Evolutionary conservation across 352 stramenopile genomes (phyloP).

Genomic region (Globisporangium nagaii): DNA sequence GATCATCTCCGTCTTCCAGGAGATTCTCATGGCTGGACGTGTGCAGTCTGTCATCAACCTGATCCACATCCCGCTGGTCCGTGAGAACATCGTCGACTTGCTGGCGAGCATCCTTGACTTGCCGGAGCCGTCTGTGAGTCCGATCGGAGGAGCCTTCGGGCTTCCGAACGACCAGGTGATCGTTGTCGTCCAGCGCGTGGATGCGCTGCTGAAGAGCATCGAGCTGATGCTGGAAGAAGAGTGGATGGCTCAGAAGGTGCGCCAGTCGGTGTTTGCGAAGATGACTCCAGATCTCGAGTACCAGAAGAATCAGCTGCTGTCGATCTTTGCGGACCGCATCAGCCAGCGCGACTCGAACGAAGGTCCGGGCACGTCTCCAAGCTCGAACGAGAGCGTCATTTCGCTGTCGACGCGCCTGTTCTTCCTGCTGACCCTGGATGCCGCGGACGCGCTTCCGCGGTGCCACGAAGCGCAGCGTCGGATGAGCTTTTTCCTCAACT

Average conservation of each 20-base stretch:
- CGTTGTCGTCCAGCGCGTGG: constrained; percentile 69
- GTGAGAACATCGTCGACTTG: constrained; percentile 81
- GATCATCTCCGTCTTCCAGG: constrained; percentile 58
- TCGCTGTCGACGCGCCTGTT: constrained; percentile 76
- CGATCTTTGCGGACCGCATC: constrained; percentile 69
- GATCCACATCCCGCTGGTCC: constrained; percentile 64
- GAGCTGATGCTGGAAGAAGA: constrained; percentile 85
- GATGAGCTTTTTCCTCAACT: constrained; percentile 90
- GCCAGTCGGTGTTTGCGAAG: constrained; percentile 70
- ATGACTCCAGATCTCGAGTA: constrained; percentile 74
- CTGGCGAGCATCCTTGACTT: constrained; percentile 81
- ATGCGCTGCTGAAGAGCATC: constrained; percentile 74
- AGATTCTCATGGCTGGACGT: constrained; percentile 49
- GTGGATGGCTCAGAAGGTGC: constrained; percentile 80
- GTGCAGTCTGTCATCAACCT: constrained; percentile 62
- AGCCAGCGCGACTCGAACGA: constrained; percentile 49
- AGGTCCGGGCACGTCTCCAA: constrained; percentile 39
- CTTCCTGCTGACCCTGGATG: constrained; percentile 82
- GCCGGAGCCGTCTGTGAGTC: constrained; percentile 64
- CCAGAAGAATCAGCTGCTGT: constrained; percentile 72
- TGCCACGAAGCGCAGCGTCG: constrained; percentile 80
- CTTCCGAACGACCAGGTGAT: constrained; percentile 75
- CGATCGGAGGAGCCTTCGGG: constrained; percentile 37
- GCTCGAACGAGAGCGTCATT: constrained; percentile 76
- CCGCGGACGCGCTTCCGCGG: constrained; percentile 71